These are phyloP conservation scores for Populus ilicifolia DNA, from an alignment of 345 rosid genomes.

Conservation along the genomic window DNA sequence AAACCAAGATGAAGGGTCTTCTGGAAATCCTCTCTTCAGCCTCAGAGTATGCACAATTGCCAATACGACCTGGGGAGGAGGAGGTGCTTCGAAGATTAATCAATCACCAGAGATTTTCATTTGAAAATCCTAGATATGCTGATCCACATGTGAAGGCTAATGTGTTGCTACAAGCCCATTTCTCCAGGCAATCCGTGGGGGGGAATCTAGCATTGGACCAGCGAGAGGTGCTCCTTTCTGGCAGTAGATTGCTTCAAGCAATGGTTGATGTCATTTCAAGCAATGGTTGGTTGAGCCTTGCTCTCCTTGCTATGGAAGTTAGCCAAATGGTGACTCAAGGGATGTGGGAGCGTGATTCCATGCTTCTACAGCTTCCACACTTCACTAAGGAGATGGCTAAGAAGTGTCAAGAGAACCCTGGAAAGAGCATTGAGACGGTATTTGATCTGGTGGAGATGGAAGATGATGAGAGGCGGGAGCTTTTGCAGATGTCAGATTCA, in stretches of 20 bases:
- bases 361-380: constrained; percentile 93
- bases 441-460: constrained; percentile 93
- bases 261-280: constrained; percentile 90
- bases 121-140: constrained; percentile 64
- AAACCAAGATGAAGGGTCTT: constrained; percentile 92
- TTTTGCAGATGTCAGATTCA: constrained; percentile 60
- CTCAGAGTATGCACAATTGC: constrained; percentile 77
- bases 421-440: constrained; percentile 66
- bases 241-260: constrained; percentile 77
- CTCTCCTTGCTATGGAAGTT: constrained; percentile 84
- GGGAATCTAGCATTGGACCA: constrained; percentile 74
- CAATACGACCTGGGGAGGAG: constrained; percentile 84
- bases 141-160: constrained; percentile 92
- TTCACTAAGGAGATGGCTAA: constrained; percentile 77
- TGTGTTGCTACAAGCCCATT: constrained; percentile 87
- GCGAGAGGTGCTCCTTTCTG: constrained; percentile 71
- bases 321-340: constrained; percentile 97
- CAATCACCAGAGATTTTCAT: constrained; percentile 89
- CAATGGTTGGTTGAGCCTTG: constrained; percentile 86
- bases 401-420: constrained; percentile 77
- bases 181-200: constrained; percentile 74
- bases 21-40: constrained; percentile 83
- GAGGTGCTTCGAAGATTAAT: constrained; percentile 68
- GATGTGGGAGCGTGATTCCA: constrained; percentile 93
- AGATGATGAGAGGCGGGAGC: constrained; percentile 73